A percentile compares a stretch with the other conserved stretches of the same genome.
phyloP scores from a whole-genome alignment of 208 protist genomes.

The Crithidia fasciculata region DNA sequence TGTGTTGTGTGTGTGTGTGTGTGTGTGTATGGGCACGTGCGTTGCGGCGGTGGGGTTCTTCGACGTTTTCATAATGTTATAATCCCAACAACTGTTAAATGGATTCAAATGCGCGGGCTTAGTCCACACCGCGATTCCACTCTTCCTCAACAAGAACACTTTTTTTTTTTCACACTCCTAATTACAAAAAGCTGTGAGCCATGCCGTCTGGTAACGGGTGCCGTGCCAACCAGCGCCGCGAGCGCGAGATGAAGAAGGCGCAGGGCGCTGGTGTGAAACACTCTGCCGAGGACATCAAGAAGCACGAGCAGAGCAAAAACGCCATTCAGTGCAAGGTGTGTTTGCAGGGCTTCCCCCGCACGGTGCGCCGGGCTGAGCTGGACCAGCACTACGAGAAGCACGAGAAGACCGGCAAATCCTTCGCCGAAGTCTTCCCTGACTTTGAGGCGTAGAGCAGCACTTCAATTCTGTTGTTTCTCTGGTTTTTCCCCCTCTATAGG shows the following conservation, averaged over 20 bases:
- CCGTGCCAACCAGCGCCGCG: slow-evolving; percentile 68
- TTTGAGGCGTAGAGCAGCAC: slow-evolving; percentile 38
- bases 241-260: slow-evolving; percentile 58
- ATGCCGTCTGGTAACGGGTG: slow-evolving; percentile 83
- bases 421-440: slow-evolving; percentile 64
- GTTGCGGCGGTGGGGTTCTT: no score
- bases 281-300: slow-evolving; percentile 69
- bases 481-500: not conserved
- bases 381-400: slow-evolving; percentile 84
- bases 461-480: slow-evolving; percentile 3
- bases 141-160: not conserved
- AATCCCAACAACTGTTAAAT: no score
- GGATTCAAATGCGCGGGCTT: no score
- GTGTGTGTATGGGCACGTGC: no score
- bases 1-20: not conserved
- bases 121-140: no score
- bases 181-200: not conserved
- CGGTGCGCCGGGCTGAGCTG: slow-evolving; percentile 70
- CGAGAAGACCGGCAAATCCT: slow-evolving; percentile 55
- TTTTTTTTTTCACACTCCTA: not conserved
- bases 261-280: slow-evolving; percentile 44
- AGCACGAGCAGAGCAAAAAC: slow-evolving; percentile 79
- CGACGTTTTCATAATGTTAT: no score
- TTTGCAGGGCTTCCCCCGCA: slow-evolving; percentile 77
- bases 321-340: slow-evolving; percentile 78